Evolutionary conservation across 441 rosid genomes (phyloP).

Genomic region (Arabidopsis lyrata): DNA sequence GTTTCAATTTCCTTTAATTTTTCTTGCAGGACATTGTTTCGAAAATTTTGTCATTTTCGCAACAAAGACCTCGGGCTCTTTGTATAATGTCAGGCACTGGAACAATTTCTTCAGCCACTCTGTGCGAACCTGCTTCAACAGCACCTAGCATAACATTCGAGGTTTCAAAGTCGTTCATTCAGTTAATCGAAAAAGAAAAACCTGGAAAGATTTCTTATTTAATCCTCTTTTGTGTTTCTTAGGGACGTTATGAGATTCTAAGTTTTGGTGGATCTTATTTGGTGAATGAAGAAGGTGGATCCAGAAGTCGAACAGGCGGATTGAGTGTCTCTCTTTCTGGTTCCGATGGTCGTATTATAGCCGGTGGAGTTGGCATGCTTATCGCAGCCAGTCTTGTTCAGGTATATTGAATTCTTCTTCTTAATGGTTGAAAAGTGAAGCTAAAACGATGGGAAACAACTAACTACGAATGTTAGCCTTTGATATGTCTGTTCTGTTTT

Average conservation of each 20-base stretch:
- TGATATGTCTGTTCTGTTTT: slow-evolving; percentile 4
- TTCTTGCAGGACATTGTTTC: slow-evolving; percentile 77
- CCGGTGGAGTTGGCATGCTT: slow-evolving; percentile 86
- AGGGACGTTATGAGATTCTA: slow-evolving; percentile 96
- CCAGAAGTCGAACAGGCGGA: slow-evolving; percentile 85
- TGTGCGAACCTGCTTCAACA: slow-evolving; percentile 75
- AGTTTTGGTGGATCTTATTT: slow-evolving; percentile 95
- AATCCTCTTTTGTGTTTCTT: slow-evolving; percentile 45
- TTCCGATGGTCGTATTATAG: slow-evolving; percentile 89
- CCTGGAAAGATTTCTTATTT: slow-evolving; percentile 8
- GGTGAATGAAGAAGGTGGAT: slow-evolving; percentile 86
- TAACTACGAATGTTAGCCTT: neutral
- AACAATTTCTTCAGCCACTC: slow-evolving; percentile 82
- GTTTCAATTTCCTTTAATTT: slow-evolving; percentile 19
- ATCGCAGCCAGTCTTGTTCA: slow-evolving; percentile 85
- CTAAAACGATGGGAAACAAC: neutral
- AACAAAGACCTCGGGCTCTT: slow-evolving; percentile 90
- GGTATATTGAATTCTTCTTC: slow-evolving; percentile 52
- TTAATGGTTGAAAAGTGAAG: slow-evolving; percentile 12
- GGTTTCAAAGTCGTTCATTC: slow-evolving; percentile 55
- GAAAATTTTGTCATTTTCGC: slow-evolving; percentile 78
- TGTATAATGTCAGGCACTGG: slow-evolving; percentile 94
- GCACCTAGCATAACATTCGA: slow-evolving; percentile 65
- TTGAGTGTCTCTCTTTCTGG: slow-evolving; percentile 89
- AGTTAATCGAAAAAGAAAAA: neutral